phyloP scores from a whole-genome alignment of 768 basidiomycete genomes.

The Pholiota microspora region DNA sequence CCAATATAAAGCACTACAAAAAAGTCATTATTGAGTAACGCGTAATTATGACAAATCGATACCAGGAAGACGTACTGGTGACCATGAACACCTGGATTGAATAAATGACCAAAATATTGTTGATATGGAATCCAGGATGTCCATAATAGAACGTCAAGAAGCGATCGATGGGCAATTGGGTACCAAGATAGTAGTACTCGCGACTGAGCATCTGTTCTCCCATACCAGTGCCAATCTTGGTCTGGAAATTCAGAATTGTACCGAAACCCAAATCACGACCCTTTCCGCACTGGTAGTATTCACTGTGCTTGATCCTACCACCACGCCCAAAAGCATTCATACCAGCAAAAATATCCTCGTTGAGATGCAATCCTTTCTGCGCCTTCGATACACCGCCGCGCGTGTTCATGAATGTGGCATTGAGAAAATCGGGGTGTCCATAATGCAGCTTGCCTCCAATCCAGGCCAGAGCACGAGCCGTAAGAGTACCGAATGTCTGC shows the following conservation, averaged over 20 bases:
- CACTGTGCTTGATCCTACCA: constrained; percentile 98
- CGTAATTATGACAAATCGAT: constrained; percentile 3
- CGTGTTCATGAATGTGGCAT: constrained; percentile 97
- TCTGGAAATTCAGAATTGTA: constrained; percentile 99
- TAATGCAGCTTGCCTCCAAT: constrained; percentile 99
- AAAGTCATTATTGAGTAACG: too few species aligned
- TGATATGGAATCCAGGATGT: constrained; percentile 99
- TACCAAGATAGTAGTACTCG: constrained; percentile 99
- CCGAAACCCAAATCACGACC: constrained; percentile 99
- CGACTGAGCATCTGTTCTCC: constrained; percentile 99
- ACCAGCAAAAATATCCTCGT: constrained; percentile 99
- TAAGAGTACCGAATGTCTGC: constrained; percentile 99
- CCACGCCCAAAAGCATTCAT: constrained; percentile 99
- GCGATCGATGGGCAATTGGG: constrained; percentile 95
- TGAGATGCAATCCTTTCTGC: constrained; percentile 96
- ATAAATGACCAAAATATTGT: constrained; percentile 98
- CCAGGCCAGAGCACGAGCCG: constrained; percentile 92
- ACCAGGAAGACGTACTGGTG: constrained; percentile 57
- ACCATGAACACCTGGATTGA: constrained; percentile 99
- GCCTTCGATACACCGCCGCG: constrained; percentile 99
- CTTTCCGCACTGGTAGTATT: constrained; percentile 99
- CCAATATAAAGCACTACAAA: constrained; percentile 85
- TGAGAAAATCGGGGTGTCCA: constrained; percentile 99
- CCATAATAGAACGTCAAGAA: constrained; percentile 99
- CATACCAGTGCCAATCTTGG: constrained; percentile 99